Percentiles rank a stretch among this genome's conserved stretches.
phyloP scores from a whole-genome alignment of 495 filamentous ascomycete species.

The Penicillium soppii region DNA sequence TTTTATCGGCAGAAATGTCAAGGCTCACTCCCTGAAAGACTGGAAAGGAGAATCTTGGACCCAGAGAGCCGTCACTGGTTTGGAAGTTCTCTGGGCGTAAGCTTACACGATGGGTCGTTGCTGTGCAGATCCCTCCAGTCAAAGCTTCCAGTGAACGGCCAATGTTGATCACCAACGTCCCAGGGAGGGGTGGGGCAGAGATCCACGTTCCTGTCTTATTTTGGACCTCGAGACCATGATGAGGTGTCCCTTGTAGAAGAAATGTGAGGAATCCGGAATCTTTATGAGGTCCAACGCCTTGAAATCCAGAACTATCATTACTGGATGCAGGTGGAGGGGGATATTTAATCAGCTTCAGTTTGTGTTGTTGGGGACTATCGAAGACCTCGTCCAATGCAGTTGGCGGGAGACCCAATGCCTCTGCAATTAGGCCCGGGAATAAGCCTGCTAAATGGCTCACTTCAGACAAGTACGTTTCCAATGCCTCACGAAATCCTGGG shows the following conservation, averaged over 20 bases:
- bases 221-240: conserved; percentile 84
- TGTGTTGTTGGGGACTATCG: conserved; percentile 78
- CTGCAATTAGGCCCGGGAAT: conserved; percentile 84
- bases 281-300: conserved; percentile 91
- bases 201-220: conserved; percentile 84
- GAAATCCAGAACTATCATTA: conserved; percentile 9
- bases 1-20: conserved; percentile 74
- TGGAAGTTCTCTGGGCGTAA: conserved; percentile 33
- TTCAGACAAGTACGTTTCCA: conserved; percentile 70
- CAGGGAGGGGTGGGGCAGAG: conserved; percentile 48
- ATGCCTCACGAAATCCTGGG: conserved; percentile 68
- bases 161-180: conserved; percentile 80
- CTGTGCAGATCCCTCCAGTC: conserved; percentile 82
- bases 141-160: conserved; percentile 91
- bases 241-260: conserved; percentile 79
- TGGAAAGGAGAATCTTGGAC: conserved; percentile 79
- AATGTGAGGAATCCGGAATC: conserved; percentile 87
- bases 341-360: conserved; percentile 89
- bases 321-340: conserved; percentile 52
- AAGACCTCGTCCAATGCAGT: conserved; percentile 74
- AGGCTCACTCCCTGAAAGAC: conserved; percentile 89
- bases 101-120: conserved; percentile 80
- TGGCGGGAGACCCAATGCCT: conserved; percentile 73
- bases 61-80: conserved; percentile 33
- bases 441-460: conserved; percentile 69